phyloP scores from a whole-genome alignment of 2,329 filamentous ascomycete genomes.

The Hypocreales sp. region DNA sequence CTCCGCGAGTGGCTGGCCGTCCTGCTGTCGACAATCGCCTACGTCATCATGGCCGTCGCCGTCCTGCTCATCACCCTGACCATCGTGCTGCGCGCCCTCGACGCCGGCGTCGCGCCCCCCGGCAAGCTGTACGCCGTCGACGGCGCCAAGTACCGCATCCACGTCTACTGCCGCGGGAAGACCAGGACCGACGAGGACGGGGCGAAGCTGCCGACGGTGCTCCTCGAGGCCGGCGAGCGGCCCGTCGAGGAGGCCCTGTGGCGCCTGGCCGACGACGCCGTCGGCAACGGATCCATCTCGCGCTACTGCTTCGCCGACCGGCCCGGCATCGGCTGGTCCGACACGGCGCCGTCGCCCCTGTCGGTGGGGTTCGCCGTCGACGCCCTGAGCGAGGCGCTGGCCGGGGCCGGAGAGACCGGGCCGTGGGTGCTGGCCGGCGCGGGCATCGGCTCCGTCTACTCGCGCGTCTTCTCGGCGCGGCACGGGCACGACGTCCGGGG shows the following conservation, averaged over 20 bases:
- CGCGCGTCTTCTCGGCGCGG: constrained; percentile 77
- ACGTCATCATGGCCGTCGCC: constrained; percentile 52
- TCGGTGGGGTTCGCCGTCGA: constrained; percentile 89
- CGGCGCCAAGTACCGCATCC: constrained; percentile 69
- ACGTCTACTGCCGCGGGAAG: constrained; percentile 70
- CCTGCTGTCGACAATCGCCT: constrained; percentile 54
- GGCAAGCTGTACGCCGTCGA: constrained; percentile 72
- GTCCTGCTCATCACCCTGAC: constrained; percentile 64
- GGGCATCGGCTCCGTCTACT: constrained; percentile 77
- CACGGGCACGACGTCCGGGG: constrained; percentile 62
- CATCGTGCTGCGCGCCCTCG: constrained; percentile 64
- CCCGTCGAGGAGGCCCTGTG: constrained; percentile 69
- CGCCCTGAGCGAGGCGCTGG: constrained; percentile 73
- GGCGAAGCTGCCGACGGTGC: constrained; percentile 52
- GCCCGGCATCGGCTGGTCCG: constrained; percentile 73
- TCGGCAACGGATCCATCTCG: constrained; percentile 65
- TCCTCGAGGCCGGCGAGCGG: constrained; percentile 71
- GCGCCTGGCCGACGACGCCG: constrained; percentile 59
- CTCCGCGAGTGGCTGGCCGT: constrained; percentile 76
- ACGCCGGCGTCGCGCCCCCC: constrained; percentile 56
- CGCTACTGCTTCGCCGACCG: constrained; percentile 95
- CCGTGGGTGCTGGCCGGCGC: constrained; percentile 83
- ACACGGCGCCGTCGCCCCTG: constrained; percentile 86
- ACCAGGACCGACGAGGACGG: constrained; percentile 43
- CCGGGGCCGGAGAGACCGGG: constrained; percentile 63